phyloP scores from a whole-genome alignment of 495 filamentous ascomycete genomes.

The Hapsidospora chrysogenum region DNA sequence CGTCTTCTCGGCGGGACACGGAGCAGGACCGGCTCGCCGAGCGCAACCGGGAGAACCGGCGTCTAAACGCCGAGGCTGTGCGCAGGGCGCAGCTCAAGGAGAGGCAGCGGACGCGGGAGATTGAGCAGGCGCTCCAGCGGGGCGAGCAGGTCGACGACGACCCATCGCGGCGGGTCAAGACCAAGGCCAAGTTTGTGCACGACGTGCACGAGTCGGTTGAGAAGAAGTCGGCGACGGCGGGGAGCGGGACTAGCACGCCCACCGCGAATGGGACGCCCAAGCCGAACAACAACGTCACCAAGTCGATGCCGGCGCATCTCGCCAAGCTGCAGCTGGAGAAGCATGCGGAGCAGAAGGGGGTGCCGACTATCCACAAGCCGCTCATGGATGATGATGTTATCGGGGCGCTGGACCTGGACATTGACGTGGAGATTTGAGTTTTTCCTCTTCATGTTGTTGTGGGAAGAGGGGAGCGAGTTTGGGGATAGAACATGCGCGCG shows the following conservation, averaged over 20 bases:
- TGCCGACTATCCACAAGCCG: constrained; percentile 49
- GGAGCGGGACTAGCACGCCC: constrained; percentile 12
- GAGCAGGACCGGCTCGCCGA: constrained; percentile 62
- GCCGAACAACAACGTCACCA: constrained; percentile 14
- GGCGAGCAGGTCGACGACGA: constrained; percentile 31
- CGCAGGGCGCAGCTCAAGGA: constrained; percentile 76
- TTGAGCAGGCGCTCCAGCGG: constrained; percentile 32
- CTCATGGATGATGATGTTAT: constrained; percentile 78
- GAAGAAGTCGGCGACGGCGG: constrained; percentile 13
- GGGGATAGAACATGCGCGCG: no score
- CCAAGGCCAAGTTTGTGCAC: constrained; percentile 43
- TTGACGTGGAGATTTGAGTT: constrained; percentile 61
- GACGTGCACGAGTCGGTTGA: constrained; percentile 25
- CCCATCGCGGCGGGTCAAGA: constrained; percentile 44
- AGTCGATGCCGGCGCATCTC: constrained; percentile 22
- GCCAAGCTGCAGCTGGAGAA: constrained; percentile 37
- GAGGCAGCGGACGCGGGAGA: constrained; percentile 42
- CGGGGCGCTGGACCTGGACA: constrained; percentile 61
- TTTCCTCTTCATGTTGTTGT: no score
- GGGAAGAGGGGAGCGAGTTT: no score
- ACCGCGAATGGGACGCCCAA: constrained; percentile 14
- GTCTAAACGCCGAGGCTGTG: constrained; percentile 60
- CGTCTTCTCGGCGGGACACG: constrained; percentile 22
- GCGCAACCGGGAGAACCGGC: constrained; percentile 64
- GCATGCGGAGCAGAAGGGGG: constrained; percentile 34